Conservation (phyloP, 2,329 filamentous ascomycete genomes). For the Fonsecaea nubica region DNA sequence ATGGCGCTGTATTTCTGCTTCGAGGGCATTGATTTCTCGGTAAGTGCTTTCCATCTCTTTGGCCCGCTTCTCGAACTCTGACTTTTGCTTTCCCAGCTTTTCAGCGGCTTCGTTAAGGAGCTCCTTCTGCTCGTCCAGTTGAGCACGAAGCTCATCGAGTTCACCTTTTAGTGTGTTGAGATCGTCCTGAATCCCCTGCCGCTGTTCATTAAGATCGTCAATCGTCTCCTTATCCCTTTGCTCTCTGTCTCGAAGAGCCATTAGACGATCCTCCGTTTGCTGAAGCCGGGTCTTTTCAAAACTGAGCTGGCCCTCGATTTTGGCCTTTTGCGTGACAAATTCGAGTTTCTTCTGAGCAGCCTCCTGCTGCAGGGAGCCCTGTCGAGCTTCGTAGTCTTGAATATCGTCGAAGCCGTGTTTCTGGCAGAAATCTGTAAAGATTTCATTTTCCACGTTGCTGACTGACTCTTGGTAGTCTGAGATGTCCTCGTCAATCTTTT, state of each 20-base stretch:
- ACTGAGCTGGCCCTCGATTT: conserved; percentile 65
- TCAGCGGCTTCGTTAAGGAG: conserved; percentile 73
- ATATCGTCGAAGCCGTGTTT: conserved; percentile 87
- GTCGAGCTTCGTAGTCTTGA: conserved; percentile 89
- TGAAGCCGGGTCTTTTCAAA: conserved; percentile 75
- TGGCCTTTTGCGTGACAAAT: conserved; percentile 78
- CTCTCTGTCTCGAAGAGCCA: conserved; percentile 69
- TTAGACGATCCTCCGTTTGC: conserved; percentile 72
- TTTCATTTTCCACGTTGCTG: conserved; percentile 80
- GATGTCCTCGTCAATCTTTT: conserved; percentile 65
- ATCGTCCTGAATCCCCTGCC: conserved; percentile 74
- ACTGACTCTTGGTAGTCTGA: conserved; percentile 68
- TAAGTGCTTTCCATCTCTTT: conserved; percentile 79
- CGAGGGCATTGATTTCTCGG: conserved; percentile 77
- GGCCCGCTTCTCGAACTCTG: conserved; percentile 80
- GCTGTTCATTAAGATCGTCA: conserved; percentile 72
- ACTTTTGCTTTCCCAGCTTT: conserved; percentile 76
- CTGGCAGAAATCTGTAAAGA: conserved; percentile 85
- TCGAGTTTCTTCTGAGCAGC: conserved; percentile 83
- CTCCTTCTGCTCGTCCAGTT: conserved; percentile 71
- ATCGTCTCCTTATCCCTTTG: conserved; percentile 73
- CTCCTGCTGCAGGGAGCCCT: conserved; percentile 90
- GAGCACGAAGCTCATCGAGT: conserved; percentile 75
- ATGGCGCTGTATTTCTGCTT: conserved; percentile 84
- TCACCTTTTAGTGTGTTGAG: conserved; percentile 77